Base-by-base conservation (phyloP, 1,284 basidiomycete species). In the Exobasidium rhododendri region DNA sequence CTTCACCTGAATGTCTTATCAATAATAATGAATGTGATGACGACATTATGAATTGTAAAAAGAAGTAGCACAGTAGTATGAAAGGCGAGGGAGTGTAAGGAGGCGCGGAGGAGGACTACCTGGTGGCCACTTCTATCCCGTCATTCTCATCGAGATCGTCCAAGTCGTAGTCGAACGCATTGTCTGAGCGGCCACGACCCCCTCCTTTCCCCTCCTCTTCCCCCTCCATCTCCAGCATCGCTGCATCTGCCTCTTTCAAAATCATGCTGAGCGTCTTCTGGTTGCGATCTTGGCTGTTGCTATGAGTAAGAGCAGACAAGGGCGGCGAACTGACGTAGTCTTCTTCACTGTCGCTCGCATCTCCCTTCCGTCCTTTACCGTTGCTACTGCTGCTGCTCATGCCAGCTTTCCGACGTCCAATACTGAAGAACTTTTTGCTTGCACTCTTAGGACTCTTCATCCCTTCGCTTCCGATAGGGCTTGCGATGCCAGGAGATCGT, bases 1-100 rank as follows among this genome's bases (percentile, higher is more conserved):
- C 43, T 77, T 77, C 54, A 68, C 72, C 24, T 77, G 30, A 47
- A 3, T 28, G 44, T 10, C 44, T n/a, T 3, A 45, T 10, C 3
- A n/a, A n/a, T n/a, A 17, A 40, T 40, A 40, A 40, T 40, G 10
- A 10, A 10, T 17, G 17, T 10, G 35, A 40, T 10, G 17, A 10
- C 7, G 35, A 40, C 17, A 40, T 40, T 40, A 40, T 40, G 10
- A 40, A 40, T 40, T 40, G 35, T 40, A 10, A 40, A 7, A 40
- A 40, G 7, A 40, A 10, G 35, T 17, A 40, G 17, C 17, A 40
- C 17, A 40, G 17, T 40, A 40, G 17, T 7, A 10, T 40, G 35
- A 10, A 40, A 7, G n/a, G n/a, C n/a, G n/a, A n/a, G n/a, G n/a
- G n/a, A n/a, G n/a, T n/a, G n/a, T n/a, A n/a, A n/a, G n/a, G n/a